Percentiles rank a stretch among this genome's conserved stretches.
Conservation (phyloP, 306 rosid genomes). For the Notholithocarpus densiflorus region DNA sequence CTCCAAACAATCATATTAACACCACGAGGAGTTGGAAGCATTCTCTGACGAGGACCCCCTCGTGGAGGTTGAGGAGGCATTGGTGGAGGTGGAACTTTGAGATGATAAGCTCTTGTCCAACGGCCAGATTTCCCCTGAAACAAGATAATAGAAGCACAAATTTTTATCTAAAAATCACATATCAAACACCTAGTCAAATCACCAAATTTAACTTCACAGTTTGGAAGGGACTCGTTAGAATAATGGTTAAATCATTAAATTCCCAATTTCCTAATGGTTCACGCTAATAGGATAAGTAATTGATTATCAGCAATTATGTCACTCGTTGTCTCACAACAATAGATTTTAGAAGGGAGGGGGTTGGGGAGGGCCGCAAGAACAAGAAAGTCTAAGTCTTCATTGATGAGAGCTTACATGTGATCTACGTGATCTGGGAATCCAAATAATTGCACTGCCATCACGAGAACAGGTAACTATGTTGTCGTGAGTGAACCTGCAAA, state of each 20-base stretch:
- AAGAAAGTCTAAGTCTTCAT: constrained; percentile 15
- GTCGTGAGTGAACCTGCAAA: constrained; percentile 87
- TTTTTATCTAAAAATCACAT: constrained; percentile 14
- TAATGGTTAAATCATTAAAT: too few species aligned
- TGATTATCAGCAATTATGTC: neutral
- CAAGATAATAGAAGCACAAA: constrained; percentile 15
- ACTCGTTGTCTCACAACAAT: neutral
- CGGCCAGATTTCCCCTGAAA: constrained; percentile 89
- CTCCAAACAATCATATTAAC: constrained; percentile 99
- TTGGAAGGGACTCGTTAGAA: neutral
- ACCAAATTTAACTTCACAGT: constrained; percentile 12
- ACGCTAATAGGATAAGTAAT: too few species aligned
- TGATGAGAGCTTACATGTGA: constrained; percentile 65
- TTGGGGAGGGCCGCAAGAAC: neutral
- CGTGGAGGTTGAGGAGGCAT: constrained; percentile 90
- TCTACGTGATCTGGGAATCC: constrained; percentile 93
- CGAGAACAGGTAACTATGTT: constrained; percentile 99
- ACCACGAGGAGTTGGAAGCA: constrained; percentile 98
- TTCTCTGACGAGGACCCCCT: constrained; percentile 97
- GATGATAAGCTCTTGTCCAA: constrained; percentile 95
- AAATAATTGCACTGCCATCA: constrained; percentile 98
- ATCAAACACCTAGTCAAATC: neutral
- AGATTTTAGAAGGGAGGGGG: neutral
- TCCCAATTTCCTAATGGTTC: too few species aligned
- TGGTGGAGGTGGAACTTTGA: constrained; percentile 99